A percentile compares a stretch with the other conserved stretches of the same genome.
These are phyloP conservation scores for Durusdinium trenchii DNA, from an alignment of 73 alveolate genomes.

Conservation along the genomic window DNA sequence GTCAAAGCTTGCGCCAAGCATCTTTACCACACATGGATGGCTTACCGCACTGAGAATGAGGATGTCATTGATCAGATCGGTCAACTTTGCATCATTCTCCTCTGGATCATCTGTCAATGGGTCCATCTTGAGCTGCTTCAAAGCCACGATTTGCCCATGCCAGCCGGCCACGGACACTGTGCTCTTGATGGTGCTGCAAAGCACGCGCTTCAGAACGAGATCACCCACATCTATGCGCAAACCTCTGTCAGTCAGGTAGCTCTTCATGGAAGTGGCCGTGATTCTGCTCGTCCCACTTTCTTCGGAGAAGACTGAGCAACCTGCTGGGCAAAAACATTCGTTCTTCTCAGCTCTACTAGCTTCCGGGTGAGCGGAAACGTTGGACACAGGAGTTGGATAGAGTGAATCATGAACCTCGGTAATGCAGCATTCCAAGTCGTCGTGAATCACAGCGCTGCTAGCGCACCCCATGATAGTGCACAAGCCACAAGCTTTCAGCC, in stretches of 20 bases:
- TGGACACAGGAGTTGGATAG: too few species aligned
- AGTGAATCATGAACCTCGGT: too few species aligned
- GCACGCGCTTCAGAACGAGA: not conserved
- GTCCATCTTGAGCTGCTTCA: slow-evolving; percentile 15
- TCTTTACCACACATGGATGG: slow-evolving; percentile 17
- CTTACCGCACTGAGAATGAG: not conserved
- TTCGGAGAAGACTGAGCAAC: too few species aligned
- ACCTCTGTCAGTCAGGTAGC: not conserved
- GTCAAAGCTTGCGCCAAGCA: slow-evolving; percentile 19
- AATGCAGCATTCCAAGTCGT: too few species aligned
- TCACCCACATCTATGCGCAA: not conserved
- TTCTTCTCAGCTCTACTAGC: too few species aligned
- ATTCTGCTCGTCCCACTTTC: too few species aligned
- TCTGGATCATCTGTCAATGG: not conserved
- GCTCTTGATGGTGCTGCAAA: slow-evolving; percentile 37
- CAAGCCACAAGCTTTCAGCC: too few species aligned
- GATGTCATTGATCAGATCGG: slow-evolving; percentile 16
- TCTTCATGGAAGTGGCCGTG: too few species aligned
- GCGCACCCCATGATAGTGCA: too few species aligned
- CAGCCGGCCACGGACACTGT: slow-evolving; percentile 26
- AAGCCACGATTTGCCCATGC: slow-evolving; percentile 11
- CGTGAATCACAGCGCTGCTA: too few species aligned
- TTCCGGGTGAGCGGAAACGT: too few species aligned
- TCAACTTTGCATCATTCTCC: not conserved
- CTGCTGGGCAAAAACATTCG: too few species aligned